Evolutionary conservation across 495 filamentous ascomycete genomes (phyloP).

Genomic region (Hyaloscypha hepaticicola): DNA sequence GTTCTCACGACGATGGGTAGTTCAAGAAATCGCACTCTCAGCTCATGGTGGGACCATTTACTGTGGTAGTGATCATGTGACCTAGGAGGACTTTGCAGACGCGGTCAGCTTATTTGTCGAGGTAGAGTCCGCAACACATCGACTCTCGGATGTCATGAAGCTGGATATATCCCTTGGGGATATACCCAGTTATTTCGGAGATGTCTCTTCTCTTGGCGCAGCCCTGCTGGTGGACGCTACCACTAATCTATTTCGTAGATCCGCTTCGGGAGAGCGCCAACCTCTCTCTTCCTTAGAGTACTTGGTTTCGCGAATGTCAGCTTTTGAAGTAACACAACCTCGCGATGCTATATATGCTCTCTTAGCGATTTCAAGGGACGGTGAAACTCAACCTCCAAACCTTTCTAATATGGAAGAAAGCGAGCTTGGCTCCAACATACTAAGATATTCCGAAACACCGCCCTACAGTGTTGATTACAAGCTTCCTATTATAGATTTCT

Average conservation of each 20-base stretch:
- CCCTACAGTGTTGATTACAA: conserved; percentile 3
- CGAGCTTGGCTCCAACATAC: too few relatives aligned
- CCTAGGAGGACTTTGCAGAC: conserved; percentile 35
- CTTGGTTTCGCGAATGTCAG: neutral
- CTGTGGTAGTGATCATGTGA: conserved; percentile 30
- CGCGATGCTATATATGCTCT: conserved; percentile 12
- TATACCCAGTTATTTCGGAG: neutral
- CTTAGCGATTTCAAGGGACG: conserved; percentile 6
- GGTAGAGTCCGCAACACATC: neutral
- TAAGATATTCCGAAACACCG: too few relatives aligned
- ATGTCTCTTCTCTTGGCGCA: conserved; percentile 37
- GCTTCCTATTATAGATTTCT: conserved; percentile 6
- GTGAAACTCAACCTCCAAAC: neutral
- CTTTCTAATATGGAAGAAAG: too few relatives aligned
- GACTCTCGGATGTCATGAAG: conserved; percentile 3
- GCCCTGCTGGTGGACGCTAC: conserved; percentile 38
- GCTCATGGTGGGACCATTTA: conserved; percentile 29
- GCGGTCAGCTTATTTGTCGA: conserved; percentile 13
- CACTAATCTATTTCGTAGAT: conserved; percentile 33
- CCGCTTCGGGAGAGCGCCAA: neutral
- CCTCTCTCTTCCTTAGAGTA: neutral
- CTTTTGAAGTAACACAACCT: conserved; percentile 13
- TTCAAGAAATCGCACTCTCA: conserved; percentile 40
- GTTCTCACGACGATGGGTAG: conserved; percentile 38
- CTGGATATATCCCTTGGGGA: neutral